Evolutionary conservation across 2,329 filamentous ascomycete species (phyloP).

Genomic region (Nemania sp.): DNA sequence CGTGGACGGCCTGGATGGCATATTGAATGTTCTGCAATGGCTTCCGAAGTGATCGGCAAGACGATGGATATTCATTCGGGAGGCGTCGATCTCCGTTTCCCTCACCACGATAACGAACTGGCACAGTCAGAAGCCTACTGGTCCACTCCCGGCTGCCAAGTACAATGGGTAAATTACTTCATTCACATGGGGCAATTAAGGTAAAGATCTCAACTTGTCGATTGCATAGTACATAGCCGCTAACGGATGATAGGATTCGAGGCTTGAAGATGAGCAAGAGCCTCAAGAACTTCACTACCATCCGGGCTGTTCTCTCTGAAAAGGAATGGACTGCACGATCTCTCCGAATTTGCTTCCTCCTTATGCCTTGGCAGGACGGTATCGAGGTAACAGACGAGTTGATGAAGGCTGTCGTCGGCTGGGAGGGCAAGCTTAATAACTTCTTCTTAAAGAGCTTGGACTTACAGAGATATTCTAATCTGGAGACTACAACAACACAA

Average conservation of each 20-base stretch:
- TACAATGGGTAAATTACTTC: conserved; percentile 35
- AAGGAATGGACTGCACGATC: conserved; percentile 28
- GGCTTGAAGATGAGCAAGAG: conserved; percentile 38
- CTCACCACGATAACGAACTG: conserved; percentile 36
- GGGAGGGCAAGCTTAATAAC: conserved; percentile 36
- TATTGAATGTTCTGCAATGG: conserved; percentile 37
- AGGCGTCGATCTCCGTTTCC: conserved; percentile 33
- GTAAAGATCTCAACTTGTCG: conserved; percentile 16
- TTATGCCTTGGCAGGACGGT: conserved; percentile 33
- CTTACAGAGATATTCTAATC: conserved; percentile 12
- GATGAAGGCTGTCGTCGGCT: conserved; percentile 26
- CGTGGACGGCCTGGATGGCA: conserved; percentile 34
- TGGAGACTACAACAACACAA: conserved; percentile 15
- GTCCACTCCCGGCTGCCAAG: conserved; percentile 16
- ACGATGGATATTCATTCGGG: conserved; percentile 35
- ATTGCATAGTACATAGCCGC: conserved; percentile 2
- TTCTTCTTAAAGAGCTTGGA: conserved; percentile 33
- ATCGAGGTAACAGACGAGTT: conserved; percentile 35
- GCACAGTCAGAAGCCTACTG: conserved; percentile 36
- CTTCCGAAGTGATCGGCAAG: conserved; percentile 32
- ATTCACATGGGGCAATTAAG: conserved; percentile 36
- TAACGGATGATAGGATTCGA: conserved; percentile 31
- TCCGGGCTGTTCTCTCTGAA: conserved; percentile 25
- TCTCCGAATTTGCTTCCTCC: conserved; percentile 37
- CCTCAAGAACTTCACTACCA: conserved; percentile 36